Evolutionary conservation across 345 rosid species (phyloP).

Genomic region (Syzygium jambos): DNA sequence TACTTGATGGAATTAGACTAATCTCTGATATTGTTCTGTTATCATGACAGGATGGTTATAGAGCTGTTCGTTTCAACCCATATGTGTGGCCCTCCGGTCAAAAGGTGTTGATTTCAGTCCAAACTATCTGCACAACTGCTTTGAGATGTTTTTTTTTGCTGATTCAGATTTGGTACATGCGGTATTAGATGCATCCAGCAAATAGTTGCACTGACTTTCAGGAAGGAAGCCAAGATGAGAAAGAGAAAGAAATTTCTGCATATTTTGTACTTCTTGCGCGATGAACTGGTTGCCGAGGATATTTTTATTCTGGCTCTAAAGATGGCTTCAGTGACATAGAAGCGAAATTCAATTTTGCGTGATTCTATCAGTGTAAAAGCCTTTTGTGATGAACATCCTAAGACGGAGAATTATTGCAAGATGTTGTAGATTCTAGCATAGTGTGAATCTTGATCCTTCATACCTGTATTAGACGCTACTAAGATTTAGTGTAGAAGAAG

Average conservation of each 20-base stretch:
- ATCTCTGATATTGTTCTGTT: background rate
- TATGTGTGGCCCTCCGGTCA: constrained; percentile 83
- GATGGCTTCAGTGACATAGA: background rate
- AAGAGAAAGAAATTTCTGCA: background rate
- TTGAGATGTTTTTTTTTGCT: background rate
- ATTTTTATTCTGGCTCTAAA: background rate
- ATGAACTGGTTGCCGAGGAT: background rate
- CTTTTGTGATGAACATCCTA: background rate
- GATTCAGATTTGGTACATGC: background rate
- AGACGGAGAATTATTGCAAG: background rate
- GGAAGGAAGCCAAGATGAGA: background rate
- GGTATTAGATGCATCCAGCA: background rate
- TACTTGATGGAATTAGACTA: background rate
- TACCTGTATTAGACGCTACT: background rate
- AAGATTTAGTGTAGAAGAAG: background rate
- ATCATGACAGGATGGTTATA: constrained; percentile 60
- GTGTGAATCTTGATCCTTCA: background rate
- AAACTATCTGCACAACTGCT: background rate
- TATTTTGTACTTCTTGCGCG: background rate
- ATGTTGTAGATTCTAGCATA: background rate
- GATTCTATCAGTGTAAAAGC: background rate
- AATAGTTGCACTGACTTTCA: background rate
- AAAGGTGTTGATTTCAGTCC: constrained; percentile 35
- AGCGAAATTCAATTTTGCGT: background rate
- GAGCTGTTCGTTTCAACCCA: constrained; percentile 94